These are phyloP conservation scores for Singerocomus inundabilis DNA, from an alignment of 1,284 basidiomycete genomes.

Conservation along the genomic window DNA sequence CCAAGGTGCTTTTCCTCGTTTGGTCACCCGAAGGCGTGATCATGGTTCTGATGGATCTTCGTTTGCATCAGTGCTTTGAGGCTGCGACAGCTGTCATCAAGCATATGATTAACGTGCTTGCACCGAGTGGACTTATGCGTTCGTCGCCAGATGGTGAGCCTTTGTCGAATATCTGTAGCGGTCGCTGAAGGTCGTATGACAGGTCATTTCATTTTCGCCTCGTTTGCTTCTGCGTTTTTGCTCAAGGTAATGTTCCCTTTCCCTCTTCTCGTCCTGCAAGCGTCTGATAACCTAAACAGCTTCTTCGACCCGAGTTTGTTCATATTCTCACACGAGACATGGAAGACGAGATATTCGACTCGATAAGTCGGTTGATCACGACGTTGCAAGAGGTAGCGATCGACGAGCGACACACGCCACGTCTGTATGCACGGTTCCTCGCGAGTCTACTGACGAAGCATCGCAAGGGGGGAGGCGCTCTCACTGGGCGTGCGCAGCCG, in stretches of 20 bases:
- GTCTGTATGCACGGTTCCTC: constrained; percentile 77
- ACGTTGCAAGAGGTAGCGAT: constrained; percentile 74
- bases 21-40: neutral
- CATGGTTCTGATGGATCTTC: neutral
- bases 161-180: too few species aligned
- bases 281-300: too few species aligned
- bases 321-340: constrained; percentile 54
- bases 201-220: constrained; percentile 81
- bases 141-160: constrained; percentile 74
- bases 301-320: constrained; percentile 72
- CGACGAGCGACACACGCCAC: constrained; percentile 79
- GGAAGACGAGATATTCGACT: constrained; percentile 66
- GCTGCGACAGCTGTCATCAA: constrained; percentile 67
- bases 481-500: constrained; percentile 24
- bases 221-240: constrained; percentile 83
- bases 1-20: constrained; percentile 46
- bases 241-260: constrained; percentile 63
- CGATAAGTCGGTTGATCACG: constrained; percentile 71
- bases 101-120: constrained; percentile 62
- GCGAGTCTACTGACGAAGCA: constrained; percentile 65
- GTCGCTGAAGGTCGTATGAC: neutral
- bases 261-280: too few species aligned
- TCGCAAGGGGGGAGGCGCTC: constrained; percentile 57
- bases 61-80: constrained; percentile 59
- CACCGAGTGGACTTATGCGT: constrained; percentile 75